Evolutionary conservation across 202 grass and related monocot species (phyloP).

Genomic region (Panicum virgatum): DNA sequence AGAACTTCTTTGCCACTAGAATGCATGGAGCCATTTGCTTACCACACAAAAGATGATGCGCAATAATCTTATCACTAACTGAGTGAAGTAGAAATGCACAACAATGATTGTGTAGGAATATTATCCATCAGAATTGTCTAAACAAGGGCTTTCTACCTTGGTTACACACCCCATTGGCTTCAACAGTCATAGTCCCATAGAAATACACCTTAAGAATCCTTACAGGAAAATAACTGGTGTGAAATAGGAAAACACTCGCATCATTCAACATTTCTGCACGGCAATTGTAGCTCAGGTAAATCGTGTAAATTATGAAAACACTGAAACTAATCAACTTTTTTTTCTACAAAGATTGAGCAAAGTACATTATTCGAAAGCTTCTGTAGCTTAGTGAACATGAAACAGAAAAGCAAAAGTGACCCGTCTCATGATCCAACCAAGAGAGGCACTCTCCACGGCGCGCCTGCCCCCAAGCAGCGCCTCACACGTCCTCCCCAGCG

Average conservation of each 20-base stretch:
- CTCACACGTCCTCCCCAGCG: constrained; percentile 61
- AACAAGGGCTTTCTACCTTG: neutral
- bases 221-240: neutral
- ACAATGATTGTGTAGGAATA: neutral
- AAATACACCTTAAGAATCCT: neutral
- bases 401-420: constrained; percentile 11
- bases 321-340: neutral
- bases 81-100: neutral
- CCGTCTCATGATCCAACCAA: constrained; percentile 8
- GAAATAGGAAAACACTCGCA: neutral
- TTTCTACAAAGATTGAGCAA: constrained; percentile 5
- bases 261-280: neutral
- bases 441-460: neutral
- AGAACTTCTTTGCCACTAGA: neutral
- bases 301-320: neutral
- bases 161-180: neutral
- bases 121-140: neutral
- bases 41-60: neutral
- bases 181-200: neutral
- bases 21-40: neutral
- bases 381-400: neutral
- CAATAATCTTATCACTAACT: neutral
- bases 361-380: constrained; percentile 45
- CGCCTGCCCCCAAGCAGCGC: constrained; percentile 23
- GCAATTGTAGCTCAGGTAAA: neutral